Conservation (phyloP, 2,329 filamentous ascomycete genomes). For the Aspergillus brunneoviolaceus region DNA sequence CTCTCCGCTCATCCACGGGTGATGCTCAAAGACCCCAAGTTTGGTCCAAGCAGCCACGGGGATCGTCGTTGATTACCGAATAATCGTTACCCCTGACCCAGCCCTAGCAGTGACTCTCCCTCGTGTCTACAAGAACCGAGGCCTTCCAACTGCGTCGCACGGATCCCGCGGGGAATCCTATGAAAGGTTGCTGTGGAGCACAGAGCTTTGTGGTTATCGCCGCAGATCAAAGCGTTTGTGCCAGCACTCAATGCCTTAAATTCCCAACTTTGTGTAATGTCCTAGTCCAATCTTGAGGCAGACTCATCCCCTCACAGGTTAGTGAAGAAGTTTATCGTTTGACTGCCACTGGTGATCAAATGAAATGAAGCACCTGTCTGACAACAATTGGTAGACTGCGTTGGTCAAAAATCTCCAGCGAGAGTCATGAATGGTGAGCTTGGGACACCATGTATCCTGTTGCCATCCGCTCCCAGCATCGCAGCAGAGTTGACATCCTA, state of each 20-base stretch:
- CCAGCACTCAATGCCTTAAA: slow-evolving; percentile 8
- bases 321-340: neutral
- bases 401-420: neutral
- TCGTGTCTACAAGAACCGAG: slow-evolving; percentile 19
- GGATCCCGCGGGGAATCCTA: slow-evolving; percentile 28
- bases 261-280: slow-evolving; percentile 4
- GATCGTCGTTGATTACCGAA: slow-evolving; percentile 16
- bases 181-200: slow-evolving; percentile 11
- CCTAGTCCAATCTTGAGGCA: neutral
- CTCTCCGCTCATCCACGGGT: neutral
- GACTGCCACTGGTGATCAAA: neutral
- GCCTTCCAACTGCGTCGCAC: slow-evolving; percentile 23
- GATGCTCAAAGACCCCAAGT: slow-evolving; percentile 16
- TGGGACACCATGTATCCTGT: slow-evolving; percentile 29
- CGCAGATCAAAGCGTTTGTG: slow-evolving; percentile 6
- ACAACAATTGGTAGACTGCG: neutral
- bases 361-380: neutral
- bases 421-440: slow-evolving; percentile 27
- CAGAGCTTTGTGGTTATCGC: slow-evolving; percentile 4
- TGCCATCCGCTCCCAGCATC: slow-evolving; percentile 23
- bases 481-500: slow-evolving; percentile 25
- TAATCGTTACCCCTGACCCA: slow-evolving; percentile 22
- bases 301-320: neutral
- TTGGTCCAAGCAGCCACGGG: slow-evolving; percentile 10
- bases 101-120: slow-evolving; percentile 4